A percentile compares a stretch with the other conserved stretches of the same genome.
Conservation (phyloP, 1,284 basidiomycete genomes). For the Sanguinoderma infundibulare region DNA sequence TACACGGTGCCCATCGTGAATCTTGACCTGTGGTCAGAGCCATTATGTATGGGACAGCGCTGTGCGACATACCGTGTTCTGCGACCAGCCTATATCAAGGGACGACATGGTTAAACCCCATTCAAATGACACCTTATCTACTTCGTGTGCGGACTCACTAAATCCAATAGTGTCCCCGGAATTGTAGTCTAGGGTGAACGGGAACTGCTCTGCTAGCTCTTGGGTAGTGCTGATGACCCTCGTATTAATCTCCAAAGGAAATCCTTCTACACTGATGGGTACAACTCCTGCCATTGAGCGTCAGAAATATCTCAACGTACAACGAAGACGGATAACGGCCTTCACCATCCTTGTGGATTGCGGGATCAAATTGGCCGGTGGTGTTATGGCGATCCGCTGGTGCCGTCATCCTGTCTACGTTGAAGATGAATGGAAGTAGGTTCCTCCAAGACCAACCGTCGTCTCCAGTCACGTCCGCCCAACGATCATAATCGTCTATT, state of each 20-base stretch:
- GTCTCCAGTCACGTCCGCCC: conserved; percentile 35
- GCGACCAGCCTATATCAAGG: conserved; percentile 35
- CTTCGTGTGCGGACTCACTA: conserved; percentile 25
- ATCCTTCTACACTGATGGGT: conserved; percentile 39
- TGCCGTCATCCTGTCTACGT: conserved; percentile 20
- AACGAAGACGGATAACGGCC: conserved; percentile 7
- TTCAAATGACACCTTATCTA: too few relatives aligned
- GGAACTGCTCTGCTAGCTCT: conserved; percentile 37
- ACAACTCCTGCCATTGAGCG: conserved; percentile 29
- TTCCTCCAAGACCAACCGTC: conserved; percentile 36
- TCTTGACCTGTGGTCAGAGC: not conserved
- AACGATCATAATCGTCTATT: conserved; percentile 36
- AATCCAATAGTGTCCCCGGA: conserved; percentile 40
- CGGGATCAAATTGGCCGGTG: conserved; percentile 13
- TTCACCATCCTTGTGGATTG: conserved; percentile 13
- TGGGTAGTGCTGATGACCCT: conserved; percentile 37
- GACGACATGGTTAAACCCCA: not conserved
- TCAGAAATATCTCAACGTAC: conserved; percentile 25
- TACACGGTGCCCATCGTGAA: conserved; percentile 33
- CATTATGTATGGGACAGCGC: not conserved
- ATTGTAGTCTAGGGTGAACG: conserved; percentile 43
- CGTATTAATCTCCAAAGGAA: conserved; percentile 1
- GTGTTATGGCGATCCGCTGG: conserved; percentile 20
- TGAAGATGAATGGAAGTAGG: conserved; percentile 27
- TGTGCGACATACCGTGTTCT: conserved; percentile 1